A percentile compares a stretch with the other conserved stretches of the same genome.
These are phyloP conservation scores for Botrytis medusae DNA, from an alignment of 2,329 filamentous ascomycete species.

Conservation along the genomic window DNA sequence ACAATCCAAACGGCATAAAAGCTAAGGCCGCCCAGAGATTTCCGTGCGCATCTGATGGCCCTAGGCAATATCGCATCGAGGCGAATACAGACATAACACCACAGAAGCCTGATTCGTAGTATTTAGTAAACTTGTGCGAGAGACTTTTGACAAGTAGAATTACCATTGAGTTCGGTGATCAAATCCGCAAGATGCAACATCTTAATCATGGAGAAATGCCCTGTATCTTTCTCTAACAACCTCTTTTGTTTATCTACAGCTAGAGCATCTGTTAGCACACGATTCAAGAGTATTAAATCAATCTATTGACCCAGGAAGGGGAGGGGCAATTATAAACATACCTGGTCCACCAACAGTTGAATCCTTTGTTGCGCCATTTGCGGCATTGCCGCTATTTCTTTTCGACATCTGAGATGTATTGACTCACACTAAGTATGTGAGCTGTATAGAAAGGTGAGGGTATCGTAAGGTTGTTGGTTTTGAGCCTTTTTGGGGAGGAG, in stretches of 20 bases:
- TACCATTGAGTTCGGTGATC: constrained; percentile 80
- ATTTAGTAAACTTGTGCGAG: background rate
- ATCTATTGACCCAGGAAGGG: background rate
- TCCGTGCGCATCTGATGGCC: constrained; percentile 60
- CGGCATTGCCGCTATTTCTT: constrained; percentile 52
- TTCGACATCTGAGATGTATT: constrained; percentile 56
- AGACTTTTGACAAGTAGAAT: constrained; percentile 24
- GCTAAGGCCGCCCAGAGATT: constrained; percentile 80
- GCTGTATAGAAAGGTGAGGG: background rate
- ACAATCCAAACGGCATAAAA: constrained; percentile 88
- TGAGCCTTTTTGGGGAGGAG: constrained; percentile 1
- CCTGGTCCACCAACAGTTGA: constrained; percentile 44
- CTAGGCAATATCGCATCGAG: constrained; percentile 88
- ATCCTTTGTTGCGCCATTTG: constrained; percentile 51
- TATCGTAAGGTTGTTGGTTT: background rate
- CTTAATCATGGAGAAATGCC: constrained; percentile 69
- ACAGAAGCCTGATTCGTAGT: constrained; percentile 62
- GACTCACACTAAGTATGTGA: background rate
- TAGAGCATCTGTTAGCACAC: constrained; percentile 39
- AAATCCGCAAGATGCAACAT: constrained; percentile 78
- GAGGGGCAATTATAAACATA: constrained; percentile 38
- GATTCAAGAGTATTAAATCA: constrained; percentile 1
- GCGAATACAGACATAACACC: constrained; percentile 95
- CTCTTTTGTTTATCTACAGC: constrained; percentile 74
- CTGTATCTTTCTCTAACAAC: constrained; percentile 66